These are phyloP conservation scores for Fistulinella cinereoalba DNA, from an alignment of 1,284 basidiomycete genomes.

Conservation along the genomic window DNA sequence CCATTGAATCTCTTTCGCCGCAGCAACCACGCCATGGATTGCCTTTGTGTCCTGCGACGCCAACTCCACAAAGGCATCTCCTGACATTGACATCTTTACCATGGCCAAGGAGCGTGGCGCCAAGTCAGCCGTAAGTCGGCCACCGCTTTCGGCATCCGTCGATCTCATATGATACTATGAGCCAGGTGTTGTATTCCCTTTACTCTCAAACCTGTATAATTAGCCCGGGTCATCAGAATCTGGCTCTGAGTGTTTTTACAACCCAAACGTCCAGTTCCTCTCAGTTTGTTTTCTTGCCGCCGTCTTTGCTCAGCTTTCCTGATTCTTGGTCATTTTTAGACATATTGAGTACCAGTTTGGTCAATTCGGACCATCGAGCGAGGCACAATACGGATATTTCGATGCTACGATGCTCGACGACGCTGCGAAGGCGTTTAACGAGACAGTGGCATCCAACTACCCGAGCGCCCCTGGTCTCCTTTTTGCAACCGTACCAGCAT, in stretches of 20 bases:
- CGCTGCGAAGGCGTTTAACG: slow-evolving; percentile 47
- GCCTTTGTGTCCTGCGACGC: slow-evolving; percentile 80
- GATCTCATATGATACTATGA: slow-evolving; percentile 1
- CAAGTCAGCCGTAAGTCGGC: slow-evolving; percentile 58
- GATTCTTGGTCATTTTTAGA: slow-evolving; percentile 46
- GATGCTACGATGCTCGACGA: slow-evolving; percentile 57
- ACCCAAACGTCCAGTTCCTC: slow-evolving; percentile 49
- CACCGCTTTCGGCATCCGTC: not conserved
- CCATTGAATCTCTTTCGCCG: slow-evolving; percentile 8
- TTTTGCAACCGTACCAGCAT: slow-evolving; percentile 64
- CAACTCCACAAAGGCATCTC: slow-evolving; percentile 63
- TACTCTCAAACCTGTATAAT: slow-evolving; percentile 72
- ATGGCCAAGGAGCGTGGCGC: slow-evolving; percentile 76
- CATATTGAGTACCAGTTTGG: slow-evolving; percentile 67
- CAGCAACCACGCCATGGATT: slow-evolving; percentile 83
- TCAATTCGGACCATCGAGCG: slow-evolving; percentile 47
- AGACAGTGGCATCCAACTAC: slow-evolving; percentile 43
- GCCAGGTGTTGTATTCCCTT: slow-evolving; percentile 72
- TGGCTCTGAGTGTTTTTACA: slow-evolving; percentile 78
- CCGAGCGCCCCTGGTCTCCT: slow-evolving; percentile 56
- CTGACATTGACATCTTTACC: slow-evolving; percentile 73
- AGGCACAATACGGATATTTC: slow-evolving; percentile 54
- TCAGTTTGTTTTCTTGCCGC: slow-evolving; percentile 26
- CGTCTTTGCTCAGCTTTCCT: slow-evolving; percentile 30
- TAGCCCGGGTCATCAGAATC: slow-evolving; percentile 72